Evolutionary conservation across 2,329 filamentous ascomycete genomes (phyloP), one percentile per base, ranked within the genome.

Genomic region (Hypoxylon sp.): DNA sequence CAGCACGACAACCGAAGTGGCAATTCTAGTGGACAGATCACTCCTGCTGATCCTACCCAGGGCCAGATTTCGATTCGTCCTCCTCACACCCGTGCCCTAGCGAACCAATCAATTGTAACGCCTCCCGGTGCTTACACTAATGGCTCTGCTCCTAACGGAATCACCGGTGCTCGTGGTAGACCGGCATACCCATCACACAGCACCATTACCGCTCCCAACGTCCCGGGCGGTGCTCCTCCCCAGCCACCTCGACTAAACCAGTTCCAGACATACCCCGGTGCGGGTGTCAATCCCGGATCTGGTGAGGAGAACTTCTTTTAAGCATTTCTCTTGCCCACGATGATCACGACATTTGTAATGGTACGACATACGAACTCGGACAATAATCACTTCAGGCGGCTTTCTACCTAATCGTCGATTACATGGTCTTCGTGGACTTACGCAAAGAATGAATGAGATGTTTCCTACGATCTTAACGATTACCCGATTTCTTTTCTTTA

Each of bases 21-120:
- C 55, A 81, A 79, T 63, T 80, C 76, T 32, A 86, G 82, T 56
- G 84, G 84, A 23, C 85, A 87, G 73, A 79, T 79, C 10, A 86
- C 85, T 14, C 84, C 86, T 1, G 79, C 84, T 13, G 87, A 89
- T 65, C 76, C 82, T 45, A 84, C 84, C 0, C 82, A 85, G 65
- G 85, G 86, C 13, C 87, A 89, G 76, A 82, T 88, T 41, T 78
- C 84, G 3, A 73, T 87, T 28, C 85, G 85, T 13, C 75, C 81
- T 41, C 66, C 75, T 52, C 82, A 83, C 71, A 75, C 74, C 70
- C 85, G 85, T 43, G 79, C 76, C 70, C 77, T 84, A 72, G 79
- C 81, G 50, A 82, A 79, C 63, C 81, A 75, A 58, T 73, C 80
- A 13, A 78, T 83, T 48, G 67, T 82, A 25, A 52, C 76, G 14